Base-by-base conservation (phyloP, 805 yeast species). In the Candida arabinofermentans region DNA sequence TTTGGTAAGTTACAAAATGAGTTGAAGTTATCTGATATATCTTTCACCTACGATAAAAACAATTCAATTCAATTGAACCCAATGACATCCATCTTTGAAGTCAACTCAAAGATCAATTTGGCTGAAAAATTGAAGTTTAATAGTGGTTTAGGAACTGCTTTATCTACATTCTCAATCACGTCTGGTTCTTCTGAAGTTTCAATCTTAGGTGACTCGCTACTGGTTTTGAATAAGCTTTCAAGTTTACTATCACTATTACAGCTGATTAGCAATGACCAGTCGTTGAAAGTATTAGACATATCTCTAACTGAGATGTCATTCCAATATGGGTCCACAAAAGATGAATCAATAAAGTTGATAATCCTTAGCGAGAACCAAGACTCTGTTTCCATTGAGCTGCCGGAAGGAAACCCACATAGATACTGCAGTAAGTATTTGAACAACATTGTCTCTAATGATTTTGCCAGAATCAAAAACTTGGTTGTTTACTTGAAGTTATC, bases 1-100 rank as follows among this genome's bases (percentile, higher is more conserved):
- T 64, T 54, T 44, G 71, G 71, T 7, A 64, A 60, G 44, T 45
- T 65, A 7, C 48, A 45, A 26, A 45, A 42, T 16, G 54, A 51
- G 33, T 46, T 58, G 19, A 51, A 53, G 34, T 39, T 59, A 10
- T 62, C 62, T 1, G 42, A 50, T 22, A 55, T 59, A 10, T 46
- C 55, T 8, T 61, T 56, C 37, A 44, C 38, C 3, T 62, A 59
- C 36, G 58, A 51, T 19, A 50, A 51, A 37, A 40, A 41, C 27
- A 52, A 54, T 19, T 47, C 54, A 2, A 51, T 61, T 26, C 41
- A 51, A 22, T 44, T 60, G 39, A 46, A 48, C 27, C 57, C 58
- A 1, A 36, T 39, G 5, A 48, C 57, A 3, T 55, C 60, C 4
- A 44, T 62, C 10, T 64, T 65, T 48, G 55, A 52, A 42, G 51